Evolutionary conservation across 2,329 filamentous ascomycete species (phyloP).

Genomic region (Drechmeria coniospora): DNA sequence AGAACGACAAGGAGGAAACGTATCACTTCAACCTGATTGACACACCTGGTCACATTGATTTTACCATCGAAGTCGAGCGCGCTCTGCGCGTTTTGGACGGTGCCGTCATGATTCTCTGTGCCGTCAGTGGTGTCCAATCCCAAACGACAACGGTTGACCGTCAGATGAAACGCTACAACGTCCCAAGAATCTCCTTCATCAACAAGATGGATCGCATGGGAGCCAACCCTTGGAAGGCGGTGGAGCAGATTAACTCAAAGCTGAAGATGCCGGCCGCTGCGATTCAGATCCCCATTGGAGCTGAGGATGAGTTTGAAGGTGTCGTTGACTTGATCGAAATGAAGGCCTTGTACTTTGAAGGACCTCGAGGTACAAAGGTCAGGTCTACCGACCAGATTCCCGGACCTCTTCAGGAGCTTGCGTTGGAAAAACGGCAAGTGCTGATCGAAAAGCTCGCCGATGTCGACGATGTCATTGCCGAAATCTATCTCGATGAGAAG

Average conservation of each 20-base stretch:
- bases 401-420: constrained; percentile 59
- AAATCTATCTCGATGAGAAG: constrained; percentile 80
- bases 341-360: constrained; percentile 88
- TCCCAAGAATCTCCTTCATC: constrained; percentile 88
- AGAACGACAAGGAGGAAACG: constrained; percentile 69
- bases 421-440: constrained; percentile 65
- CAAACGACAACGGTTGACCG: constrained; percentile 97
- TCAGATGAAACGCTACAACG: constrained; percentile 97
- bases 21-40: constrained; percentile 99
- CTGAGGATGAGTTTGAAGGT: constrained; percentile 81
- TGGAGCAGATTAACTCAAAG: constrained; percentile 96
- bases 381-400: constrained; percentile 68
- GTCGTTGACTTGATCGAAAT: constrained; percentile 87
- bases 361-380: constrained; percentile 63
- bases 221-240: constrained; percentile 91
- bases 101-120: constrained; percentile 96
- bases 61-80: constrained; percentile 96
- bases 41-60: constrained; percentile 96
- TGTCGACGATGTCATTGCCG: constrained; percentile 94
- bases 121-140: constrained; percentile 90
- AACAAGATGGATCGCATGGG: constrained; percentile 99
- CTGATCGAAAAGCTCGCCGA: constrained; percentile 92
- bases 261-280: constrained; percentile 86
- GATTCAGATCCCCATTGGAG: constrained; percentile 84
- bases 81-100: constrained; percentile 89